Conservation (phyloP, 2,329 filamentous ascomycete genomes). For the Drechslera avenae region DNA sequence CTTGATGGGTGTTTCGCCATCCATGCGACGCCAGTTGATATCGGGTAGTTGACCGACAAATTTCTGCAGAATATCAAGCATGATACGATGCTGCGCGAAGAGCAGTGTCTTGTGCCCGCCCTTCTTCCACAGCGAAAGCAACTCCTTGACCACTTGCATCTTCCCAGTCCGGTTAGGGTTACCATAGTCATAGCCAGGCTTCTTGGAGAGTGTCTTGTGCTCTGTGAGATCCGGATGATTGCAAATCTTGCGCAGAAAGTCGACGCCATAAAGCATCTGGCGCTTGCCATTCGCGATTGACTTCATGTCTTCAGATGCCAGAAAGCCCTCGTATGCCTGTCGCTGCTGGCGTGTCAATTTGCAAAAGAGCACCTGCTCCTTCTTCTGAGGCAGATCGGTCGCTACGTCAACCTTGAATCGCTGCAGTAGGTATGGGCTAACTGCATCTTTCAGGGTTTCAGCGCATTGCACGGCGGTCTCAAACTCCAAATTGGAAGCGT, state of each 20-base stretch:
- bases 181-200: constrained; percentile 76
- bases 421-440: constrained; percentile 90
- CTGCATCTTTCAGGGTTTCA: constrained; percentile 89
- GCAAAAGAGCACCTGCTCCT: constrained; percentile 94
- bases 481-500: constrained; percentile 90
- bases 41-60: constrained; percentile 72
- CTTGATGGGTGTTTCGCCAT: constrained; percentile 87
- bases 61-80: constrained; percentile 90
- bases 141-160: constrained; percentile 89
- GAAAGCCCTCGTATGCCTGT: constrained; percentile 78
- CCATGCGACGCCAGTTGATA: constrained; percentile 86
- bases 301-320: constrained; percentile 83
- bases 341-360: constrained; percentile 83
- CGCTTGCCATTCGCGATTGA: constrained; percentile 75
- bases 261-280: constrained; percentile 86
- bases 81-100: constrained; percentile 91
- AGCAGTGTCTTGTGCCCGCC: constrained; percentile 93
- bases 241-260: constrained; percentile 92
- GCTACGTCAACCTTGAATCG: constrained; percentile 93
- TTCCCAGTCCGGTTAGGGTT: constrained; percentile 82
- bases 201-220: constrained; percentile 63
- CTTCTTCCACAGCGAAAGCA: constrained; percentile 86
- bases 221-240: constrained; percentile 92
- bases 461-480: constrained; percentile 94
- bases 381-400: constrained; percentile 91